Evolutionary conservation across 345 rosid genomes (phyloP).

Genomic region (Carallia pectinifolia): DNA sequence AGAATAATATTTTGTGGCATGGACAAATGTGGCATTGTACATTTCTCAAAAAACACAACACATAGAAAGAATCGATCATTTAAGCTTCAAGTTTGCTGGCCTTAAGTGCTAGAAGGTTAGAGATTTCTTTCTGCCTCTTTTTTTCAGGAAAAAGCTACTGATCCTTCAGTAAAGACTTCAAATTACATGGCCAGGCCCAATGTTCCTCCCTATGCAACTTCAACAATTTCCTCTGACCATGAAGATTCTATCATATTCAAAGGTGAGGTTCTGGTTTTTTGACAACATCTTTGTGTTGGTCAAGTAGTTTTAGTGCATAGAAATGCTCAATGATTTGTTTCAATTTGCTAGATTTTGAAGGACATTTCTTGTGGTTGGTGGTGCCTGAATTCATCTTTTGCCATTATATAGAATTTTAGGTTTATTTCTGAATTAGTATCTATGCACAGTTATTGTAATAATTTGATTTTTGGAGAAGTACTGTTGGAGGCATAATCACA

Average conservation of each 20-base stretch:
- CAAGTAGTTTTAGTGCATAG: not conserved
- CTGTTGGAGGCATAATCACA: not conserved
- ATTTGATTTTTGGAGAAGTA: not conserved
- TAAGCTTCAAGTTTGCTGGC: conserved; percentile 5
- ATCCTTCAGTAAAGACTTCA: conserved; percentile 39
- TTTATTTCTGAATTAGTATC: not conserved
- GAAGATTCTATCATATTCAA: conserved; percentile 45
- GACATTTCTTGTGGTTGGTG: not conserved
- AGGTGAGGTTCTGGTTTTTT: conserved; percentile 32
- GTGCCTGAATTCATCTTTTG: too few relatives aligned
- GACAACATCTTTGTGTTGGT: not conserved
- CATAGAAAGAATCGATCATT: not conserved
- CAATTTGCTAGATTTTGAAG: not conserved
- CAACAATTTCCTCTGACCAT: conserved; percentile 38
- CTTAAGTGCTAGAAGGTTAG: conserved; percentile 9
- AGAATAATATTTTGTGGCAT: not conserved
- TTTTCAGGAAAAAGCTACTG: conserved; percentile 57
- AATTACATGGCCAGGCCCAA: conserved; percentile 36
- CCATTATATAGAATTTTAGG: too few relatives aligned
- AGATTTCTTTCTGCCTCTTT: conserved; percentile 15
- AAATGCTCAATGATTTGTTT: not conserved
- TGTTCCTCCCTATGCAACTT: conserved; percentile 38
- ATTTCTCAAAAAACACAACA: not conserved
- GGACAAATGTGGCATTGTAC: not conserved
- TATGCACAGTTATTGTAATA: not conserved